These are phyloP conservation scores for Parastagonospora avenae DNA, from an alignment of 2,329 filamentous ascomycete genomes.

Conservation along the genomic window DNA sequence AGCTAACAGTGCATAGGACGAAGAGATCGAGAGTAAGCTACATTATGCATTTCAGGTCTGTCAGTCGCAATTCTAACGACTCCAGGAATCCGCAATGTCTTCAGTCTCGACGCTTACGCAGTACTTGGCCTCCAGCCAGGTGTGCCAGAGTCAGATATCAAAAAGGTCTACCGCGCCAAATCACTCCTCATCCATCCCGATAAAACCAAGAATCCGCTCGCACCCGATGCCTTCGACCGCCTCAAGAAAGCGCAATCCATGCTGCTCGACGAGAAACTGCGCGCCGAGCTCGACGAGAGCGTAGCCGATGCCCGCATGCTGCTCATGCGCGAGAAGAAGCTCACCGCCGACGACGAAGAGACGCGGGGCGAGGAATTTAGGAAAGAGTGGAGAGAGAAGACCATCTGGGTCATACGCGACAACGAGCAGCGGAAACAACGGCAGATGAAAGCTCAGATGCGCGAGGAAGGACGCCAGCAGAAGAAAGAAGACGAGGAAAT, in stretches of 20 bases:
- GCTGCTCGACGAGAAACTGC: constrained; percentile 92
- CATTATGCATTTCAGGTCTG: neutral
- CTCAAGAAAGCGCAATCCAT: constrained; percentile 92
- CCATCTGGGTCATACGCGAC: constrained; percentile 86
- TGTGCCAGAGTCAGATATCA: constrained; percentile 95
- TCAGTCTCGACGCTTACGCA: constrained; percentile 84
- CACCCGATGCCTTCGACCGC: constrained; percentile 94
- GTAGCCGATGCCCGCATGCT: constrained; percentile 96
- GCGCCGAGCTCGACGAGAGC: constrained; percentile 84
- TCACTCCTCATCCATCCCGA: constrained; percentile 99
- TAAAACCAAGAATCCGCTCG: constrained; percentile 88
- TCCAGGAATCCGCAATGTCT: constrained; percentile 78
- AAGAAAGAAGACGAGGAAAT: constrained; percentile 83
- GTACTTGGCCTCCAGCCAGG: constrained; percentile 95
- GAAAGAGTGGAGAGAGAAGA: constrained; percentile 86
- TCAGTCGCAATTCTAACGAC: constrained; percentile 1
- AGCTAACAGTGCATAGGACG: constrained; percentile 65
- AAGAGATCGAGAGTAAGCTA: constrained; percentile 80
- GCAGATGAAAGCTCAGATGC: constrained; percentile 91
- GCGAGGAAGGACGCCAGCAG: constrained; percentile 92
- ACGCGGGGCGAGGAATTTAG: constrained; percentile 83
- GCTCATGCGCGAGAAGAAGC: constrained; percentile 91
- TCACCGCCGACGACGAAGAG: constrained; percentile 86
- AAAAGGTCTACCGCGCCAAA: constrained; percentile 90
- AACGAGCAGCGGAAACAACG: constrained; percentile 84